Evolutionary conservation across 2,329 filamentous ascomycete species (phyloP), one percentile per base, ranked within the genome.

Genomic region (Calonectria pseudoreteaudii): DNA sequence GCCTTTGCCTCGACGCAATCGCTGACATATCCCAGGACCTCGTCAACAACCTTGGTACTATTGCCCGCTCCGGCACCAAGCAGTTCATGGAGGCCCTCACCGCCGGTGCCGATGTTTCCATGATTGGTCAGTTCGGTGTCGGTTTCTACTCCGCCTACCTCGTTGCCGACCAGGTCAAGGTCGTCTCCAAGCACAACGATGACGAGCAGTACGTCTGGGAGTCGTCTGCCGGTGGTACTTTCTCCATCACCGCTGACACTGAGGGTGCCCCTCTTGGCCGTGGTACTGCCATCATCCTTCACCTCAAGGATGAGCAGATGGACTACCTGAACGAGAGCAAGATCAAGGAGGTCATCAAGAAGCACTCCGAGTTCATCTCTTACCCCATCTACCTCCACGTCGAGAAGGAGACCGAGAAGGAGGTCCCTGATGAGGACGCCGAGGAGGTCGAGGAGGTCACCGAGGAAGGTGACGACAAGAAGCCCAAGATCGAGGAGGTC

Each of bases 131-230:
- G 90, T 99, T 99, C 87, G 97, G 97, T 97, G 97, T 99, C 83
- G 97, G 97, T 94, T 99, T 99, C 95, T 99, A 99, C 93, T 98
- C 97, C 76, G 97, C 97, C 85, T 99, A 99, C 92, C 95, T 99
- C 74, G 97, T 99, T 81, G 97, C 97, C 86, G 97, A 99, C 91
- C 93, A 93, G 83, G 97, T 99, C 82, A 95, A 93, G 80, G 96
- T 99, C 86, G 85, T 98, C 87, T 98, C 97, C 84, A 99, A 98
- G 93, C 91, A 98, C 94, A 99, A 99, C 86, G 97, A 99, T 88
- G 97, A 99, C 84, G 97, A 99, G 92, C 97, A 99, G 91, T 99
- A 99, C 92, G 90, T 98, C 88, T 99, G 97, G 97, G 95, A 98
- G 92, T 99, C 97, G 60, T 94, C 92, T 84, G 97, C 97, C 77